A percentile compares a stretch with the other conserved stretches of the same genome.
Conservation (phyloP, 306 rosid genomes). For the Dalbergia cochinchinensis region DNA sequence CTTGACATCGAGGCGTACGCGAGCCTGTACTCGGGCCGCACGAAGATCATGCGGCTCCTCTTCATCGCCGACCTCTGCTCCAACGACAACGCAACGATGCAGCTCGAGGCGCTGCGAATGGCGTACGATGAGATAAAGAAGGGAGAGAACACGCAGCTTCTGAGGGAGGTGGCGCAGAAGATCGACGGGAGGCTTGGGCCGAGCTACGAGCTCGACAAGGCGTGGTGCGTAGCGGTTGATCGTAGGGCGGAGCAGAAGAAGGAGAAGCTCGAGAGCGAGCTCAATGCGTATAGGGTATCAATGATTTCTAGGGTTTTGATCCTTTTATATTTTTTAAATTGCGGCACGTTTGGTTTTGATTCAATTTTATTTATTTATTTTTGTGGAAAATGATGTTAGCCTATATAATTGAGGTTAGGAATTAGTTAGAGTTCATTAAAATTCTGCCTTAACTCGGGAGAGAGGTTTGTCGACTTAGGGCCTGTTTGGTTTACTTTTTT, state of each 20-base stretch:
- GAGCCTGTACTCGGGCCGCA: conserved; percentile 80
- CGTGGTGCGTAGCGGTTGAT: conserved; percentile 84
- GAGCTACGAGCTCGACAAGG: conserved; percentile 61
- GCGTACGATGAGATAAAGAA: conserved; percentile 98
- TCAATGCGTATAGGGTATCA: conserved; percentile 90
- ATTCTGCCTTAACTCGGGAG: no score
- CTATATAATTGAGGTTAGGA: neutral
- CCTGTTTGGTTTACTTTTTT: no score
- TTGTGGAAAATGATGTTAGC: neutral
- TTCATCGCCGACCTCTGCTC: conserved; percentile 78
- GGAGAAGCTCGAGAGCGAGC: conserved; percentile 97
- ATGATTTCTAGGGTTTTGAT: neutral
- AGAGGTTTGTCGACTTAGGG: no score
- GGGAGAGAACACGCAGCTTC: conserved; percentile 88
- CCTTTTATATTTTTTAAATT: neutral
- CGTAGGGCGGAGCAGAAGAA: conserved; percentile 89
- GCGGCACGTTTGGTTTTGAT: neutral
- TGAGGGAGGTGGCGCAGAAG: conserved; percentile 82
- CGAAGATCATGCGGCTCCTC: conserved; percentile 83
- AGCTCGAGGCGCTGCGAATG: conserved; percentile 93
- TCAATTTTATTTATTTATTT: neutral
- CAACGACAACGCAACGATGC: conserved; percentile 62
- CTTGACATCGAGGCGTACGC: conserved; percentile 95
- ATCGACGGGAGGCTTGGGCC: conserved; percentile 79
- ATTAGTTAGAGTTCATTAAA: neutral